These are phyloP conservation scores for Kwoniella sp. DNA, from an alignment of 768 basidiomycete species.

Conservation along the genomic window DNA sequence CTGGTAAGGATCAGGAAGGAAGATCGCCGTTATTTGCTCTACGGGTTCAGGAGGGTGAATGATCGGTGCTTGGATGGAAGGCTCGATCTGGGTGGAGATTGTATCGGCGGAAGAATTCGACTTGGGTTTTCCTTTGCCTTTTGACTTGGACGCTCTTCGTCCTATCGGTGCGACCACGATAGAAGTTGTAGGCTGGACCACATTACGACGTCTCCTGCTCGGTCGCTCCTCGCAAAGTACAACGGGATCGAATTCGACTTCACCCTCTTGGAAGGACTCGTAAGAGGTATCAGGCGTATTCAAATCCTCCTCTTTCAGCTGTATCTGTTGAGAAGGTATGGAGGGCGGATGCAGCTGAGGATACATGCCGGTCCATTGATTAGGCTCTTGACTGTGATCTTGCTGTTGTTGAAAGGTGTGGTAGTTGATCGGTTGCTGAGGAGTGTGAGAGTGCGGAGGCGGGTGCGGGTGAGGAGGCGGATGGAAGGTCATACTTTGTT, in stretches of 20 bases:
- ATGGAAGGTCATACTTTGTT: slow-evolving; percentile 13
- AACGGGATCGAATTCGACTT: slow-evolving; percentile 4
- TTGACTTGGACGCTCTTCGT: neutral
- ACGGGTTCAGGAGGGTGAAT: neutral
- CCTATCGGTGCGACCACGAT: neutral
- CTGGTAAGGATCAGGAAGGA: slow-evolving; percentile 21
- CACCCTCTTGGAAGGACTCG: slow-evolving; percentile 1
- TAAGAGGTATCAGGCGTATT: neutral
- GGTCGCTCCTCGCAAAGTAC: neutral
- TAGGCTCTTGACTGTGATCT: too few relatives aligned
- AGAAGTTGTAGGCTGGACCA: neutral
- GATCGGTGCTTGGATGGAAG: neutral
- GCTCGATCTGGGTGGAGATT: neutral
- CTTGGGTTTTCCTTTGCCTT: slow-evolving; percentile 8
- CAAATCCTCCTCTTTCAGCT: neutral
- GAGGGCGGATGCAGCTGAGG: neutral
- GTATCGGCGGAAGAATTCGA: neutral
- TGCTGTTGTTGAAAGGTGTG: neutral
- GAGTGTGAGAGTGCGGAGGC: neutral
- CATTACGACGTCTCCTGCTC: slow-evolving; percentile 1
- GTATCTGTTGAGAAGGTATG: neutral
- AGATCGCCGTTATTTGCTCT: slow-evolving; percentile 7
- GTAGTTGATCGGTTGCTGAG: neutral
- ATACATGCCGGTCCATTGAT: slow-evolving; percentile 4
- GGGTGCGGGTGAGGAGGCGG: slow-evolving; percentile 5